Evolutionary conservation across 768 basidiomycete species (phyloP), one percentile per base, ranked within the genome.

Genomic region (Daedaleopsis sinensis): DNA sequence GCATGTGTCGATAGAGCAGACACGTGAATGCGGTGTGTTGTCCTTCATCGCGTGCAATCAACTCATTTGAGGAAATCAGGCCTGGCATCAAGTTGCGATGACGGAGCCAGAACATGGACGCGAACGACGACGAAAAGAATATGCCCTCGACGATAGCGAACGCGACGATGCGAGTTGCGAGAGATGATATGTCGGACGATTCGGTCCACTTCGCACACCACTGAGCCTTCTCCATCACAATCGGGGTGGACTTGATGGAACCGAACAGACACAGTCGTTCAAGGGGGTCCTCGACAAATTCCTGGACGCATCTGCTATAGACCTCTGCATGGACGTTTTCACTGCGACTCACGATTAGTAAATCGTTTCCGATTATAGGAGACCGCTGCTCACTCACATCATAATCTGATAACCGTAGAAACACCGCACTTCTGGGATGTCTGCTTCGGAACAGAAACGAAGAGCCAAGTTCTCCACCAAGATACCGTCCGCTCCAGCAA

Each of bases 371-470:
- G n/a, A n/a, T n/a, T n/a, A n/a, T n/a, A n/a, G n/a, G n/a, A n/a
- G n/a, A n/a, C n/a, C n/a, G n/a, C n/a, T n/a, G n/a, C n/a, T n/a
- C n/a, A 23, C 44, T 27, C 32, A 56, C 80, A 82, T 82, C 81
- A 82, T 82, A 71, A 82, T 81, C 68, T 83, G 82, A 75, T 82
- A 83, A 39, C 80, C 81, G 71, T 83, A 83, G 73, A 83, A 83
- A 70, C 80, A 82, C 35, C 81, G 73, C 43, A 81, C 82, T 69
- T 83, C 82, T 56, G 82, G 79, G 43, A 73, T 70, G 67, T 82
- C 81, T 9, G 82, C 81, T 65, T 82, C 82, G 58, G 71, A 66
- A 39, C 75, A 78, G 71, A 83, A 82, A 35, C 82, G 77, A 72
- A 80, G 79, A 59, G 82, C 77, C 23, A 83, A 70, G 73, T 83